Conservation (phyloP, 2,329 filamentous ascomycete genomes). For the Clathrospora elynae region DNA sequence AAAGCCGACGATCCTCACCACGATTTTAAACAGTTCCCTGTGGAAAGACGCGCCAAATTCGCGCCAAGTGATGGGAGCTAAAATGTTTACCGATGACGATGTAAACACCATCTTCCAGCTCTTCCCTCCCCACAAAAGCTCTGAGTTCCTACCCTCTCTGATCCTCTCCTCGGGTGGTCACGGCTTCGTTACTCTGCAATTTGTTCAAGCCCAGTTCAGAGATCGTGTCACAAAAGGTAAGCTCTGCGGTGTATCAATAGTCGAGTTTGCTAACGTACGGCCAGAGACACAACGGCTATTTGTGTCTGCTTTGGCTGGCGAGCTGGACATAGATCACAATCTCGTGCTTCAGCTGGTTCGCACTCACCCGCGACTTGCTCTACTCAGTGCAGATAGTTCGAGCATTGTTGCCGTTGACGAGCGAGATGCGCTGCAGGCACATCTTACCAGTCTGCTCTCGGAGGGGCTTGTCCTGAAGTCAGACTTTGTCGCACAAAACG, state of each 20-base stretch:
- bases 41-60: too few relatives aligned
- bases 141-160: conserved; percentile 20
- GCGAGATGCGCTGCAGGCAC: conserved; percentile 21
- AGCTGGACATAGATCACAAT: conserved; percentile 30
- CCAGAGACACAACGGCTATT: conserved; percentile 21
- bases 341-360: conserved; percentile 29
- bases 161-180: conserved; percentile 29
- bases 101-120: conserved; percentile 33
- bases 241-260: neutral
- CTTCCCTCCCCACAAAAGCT: conserved; percentile 26
- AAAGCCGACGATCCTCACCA: too few relatives aligned
- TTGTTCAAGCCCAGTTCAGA: conserved; percentile 28
- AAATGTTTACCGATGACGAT: conserved; percentile 45
- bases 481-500: conserved; percentile 25
- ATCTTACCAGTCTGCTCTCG: conserved; percentile 14
- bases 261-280: conserved; percentile 3
- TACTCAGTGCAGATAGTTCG: conserved; percentile 33
- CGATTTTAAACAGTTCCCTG: too few relatives aligned
- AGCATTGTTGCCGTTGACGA: conserved; percentile 33
- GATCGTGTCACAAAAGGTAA: conserved; percentile 23
- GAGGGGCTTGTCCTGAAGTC: conserved; percentile 23
- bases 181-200: conserved; percentile 34
- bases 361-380: conserved; percentile 19
- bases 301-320: conserved; percentile 19
- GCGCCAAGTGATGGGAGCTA: too few relatives aligned